Evolutionary conservation across 352 stramenopile species (phyloP), one percentile per base, ranked within the genome.

Genomic region (Aphanomyces stellatus): DNA sequence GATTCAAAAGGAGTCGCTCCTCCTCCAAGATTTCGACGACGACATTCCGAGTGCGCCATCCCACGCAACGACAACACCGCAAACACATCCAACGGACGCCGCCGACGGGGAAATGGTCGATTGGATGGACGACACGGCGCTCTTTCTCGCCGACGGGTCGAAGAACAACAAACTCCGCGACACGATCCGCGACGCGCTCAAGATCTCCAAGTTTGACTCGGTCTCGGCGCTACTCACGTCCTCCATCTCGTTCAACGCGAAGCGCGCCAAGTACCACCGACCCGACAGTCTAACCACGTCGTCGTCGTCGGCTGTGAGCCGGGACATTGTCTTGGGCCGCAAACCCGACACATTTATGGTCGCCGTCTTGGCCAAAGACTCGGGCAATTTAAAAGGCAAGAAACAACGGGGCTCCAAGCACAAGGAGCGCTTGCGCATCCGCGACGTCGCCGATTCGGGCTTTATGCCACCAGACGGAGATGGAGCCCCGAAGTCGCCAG

Each of bases 171-270:
- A 85, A 43, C 74, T 97, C 27, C 78, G 90, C 10, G 85, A 95
- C 61, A 94, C 82, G 22, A 91, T 96, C 35, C 79, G 81, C 10
- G 74, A 77, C 4, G 84, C 86, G 2, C 75, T 96, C 4, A 81
- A 88, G 31, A 77, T 92, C 3, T 94, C 85, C 27, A 92, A 93
- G 71, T 97, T 96, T 66, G 90, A 97, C 73, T 96, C 88, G 1
- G 82, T 96, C 24, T 92, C 88, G 22, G 89, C 90, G 13, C 78
- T 96, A 1, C 76, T 96, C 11, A 85, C 88, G 1, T 88, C 80
- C 19, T 89, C 89, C 42, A 78, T 90, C 10, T 70, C 89, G 8
- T 69, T 94, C 53, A 74, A 81, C 4, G 80, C 74, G 34, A 90
- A 86, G 59, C 69, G 70, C 11, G 48, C 72, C n/a, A 72, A 71